Evolutionary conservation across 1,284 basidiomycete species (phyloP).

Genomic region (Fomitiporia mediterranea): DNA sequence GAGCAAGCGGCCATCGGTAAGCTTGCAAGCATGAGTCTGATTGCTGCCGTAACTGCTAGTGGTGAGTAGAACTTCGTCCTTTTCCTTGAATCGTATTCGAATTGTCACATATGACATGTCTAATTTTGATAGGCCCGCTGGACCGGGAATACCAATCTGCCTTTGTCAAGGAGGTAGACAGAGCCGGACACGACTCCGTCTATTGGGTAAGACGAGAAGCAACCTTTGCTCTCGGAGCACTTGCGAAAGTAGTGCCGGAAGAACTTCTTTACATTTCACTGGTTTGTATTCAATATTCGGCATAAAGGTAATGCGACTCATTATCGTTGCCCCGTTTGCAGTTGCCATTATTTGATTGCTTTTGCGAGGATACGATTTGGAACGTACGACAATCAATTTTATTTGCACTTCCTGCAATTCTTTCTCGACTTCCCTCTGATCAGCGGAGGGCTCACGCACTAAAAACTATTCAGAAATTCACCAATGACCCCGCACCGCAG

Average conservation of each 20-base stretch:
- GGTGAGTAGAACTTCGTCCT: slow-evolving; percentile 49
- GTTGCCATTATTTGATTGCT: slow-evolving; percentile 75
- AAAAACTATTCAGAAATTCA: slow-evolving; percentile 57
- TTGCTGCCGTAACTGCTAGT: slow-evolving; percentile 78
- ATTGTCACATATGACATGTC: slow-evolving; percentile 8
- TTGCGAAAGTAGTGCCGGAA: slow-evolving; percentile 80
- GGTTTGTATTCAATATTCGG: slow-evolving; percentile 39
- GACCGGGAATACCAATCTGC: slow-evolving; percentile 55
- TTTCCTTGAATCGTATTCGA: too few species aligned
- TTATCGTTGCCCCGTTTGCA: slow-evolving; percentile 29
- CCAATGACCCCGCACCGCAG: slow-evolving; percentile 60
- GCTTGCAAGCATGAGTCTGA: slow-evolving; percentile 89
- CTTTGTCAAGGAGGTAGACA: slow-evolving; percentile 81
- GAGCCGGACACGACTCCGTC: slow-evolving; percentile 72
- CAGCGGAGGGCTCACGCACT: slow-evolving; percentile 61
- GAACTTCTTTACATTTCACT: slow-evolving; percentile 62
- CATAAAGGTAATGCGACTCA: not conserved
- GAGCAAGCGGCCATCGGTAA: slow-evolving; percentile 81
- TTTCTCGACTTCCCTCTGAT: slow-evolving; percentile 55
- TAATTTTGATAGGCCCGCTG: slow-evolving; percentile 46
- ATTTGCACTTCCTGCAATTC: slow-evolving; percentile 79
- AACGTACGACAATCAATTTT: slow-evolving; percentile 89
- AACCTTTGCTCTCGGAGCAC: slow-evolving; percentile 81
- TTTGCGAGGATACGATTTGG: slow-evolving; percentile 70
- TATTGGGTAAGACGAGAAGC: slow-evolving; percentile 89